Conservation (phyloP, 495 filamentous ascomycete genomes). For the Endocarpon pusillum region DNA sequence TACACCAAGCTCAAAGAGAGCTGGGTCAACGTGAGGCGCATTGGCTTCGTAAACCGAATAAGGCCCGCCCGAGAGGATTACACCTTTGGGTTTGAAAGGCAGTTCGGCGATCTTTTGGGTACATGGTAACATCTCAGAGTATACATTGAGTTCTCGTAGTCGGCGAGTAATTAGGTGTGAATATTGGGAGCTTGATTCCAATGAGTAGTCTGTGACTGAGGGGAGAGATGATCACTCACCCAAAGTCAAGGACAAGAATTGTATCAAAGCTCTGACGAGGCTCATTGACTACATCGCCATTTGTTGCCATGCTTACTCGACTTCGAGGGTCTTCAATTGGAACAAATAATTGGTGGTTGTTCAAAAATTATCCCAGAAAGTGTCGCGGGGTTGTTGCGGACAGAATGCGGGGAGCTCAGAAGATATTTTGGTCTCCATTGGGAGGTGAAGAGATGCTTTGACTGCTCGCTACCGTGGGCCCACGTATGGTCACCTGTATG, state of each 20-base stretch:
- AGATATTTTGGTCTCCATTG: too few species aligned
- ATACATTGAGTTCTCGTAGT: constrained; percentile 67
- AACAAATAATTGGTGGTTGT: too few species aligned
- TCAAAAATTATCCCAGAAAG: too few species aligned
- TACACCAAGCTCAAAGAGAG: constrained; percentile 60
- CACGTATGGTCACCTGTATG: too few species aligned
- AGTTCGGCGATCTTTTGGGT: constrained; percentile 71
- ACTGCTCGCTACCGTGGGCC: too few species aligned
- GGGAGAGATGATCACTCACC: constrained; percentile 20
- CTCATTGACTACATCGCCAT: constrained; percentile 19
- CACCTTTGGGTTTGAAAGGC: constrained; percentile 63
- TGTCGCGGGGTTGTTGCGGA: too few species aligned
- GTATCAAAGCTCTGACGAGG: constrained; percentile 47
- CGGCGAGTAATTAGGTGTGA: constrained; percentile 63
- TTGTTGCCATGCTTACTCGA: constrained; percentile 16
- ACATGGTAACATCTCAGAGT: constrained; percentile 84
- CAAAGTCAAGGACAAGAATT: constrained; percentile 49
- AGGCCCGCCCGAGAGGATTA: constrained; percentile 62
- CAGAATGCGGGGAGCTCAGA: too few species aligned
- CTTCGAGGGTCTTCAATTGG: too few species aligned
- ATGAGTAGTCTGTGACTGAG: constrained; percentile 3
- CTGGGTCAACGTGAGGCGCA: constrained; percentile 63
- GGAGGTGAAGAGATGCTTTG: too few species aligned
- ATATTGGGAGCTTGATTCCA: constrained; percentile 33
- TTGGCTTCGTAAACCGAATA: constrained; percentile 57